Evolutionary conservation across 495 filamentous ascomycete species (phyloP), one percentile per base, ranked within the genome.

Genomic region (Podospora appendiculata): DNA sequence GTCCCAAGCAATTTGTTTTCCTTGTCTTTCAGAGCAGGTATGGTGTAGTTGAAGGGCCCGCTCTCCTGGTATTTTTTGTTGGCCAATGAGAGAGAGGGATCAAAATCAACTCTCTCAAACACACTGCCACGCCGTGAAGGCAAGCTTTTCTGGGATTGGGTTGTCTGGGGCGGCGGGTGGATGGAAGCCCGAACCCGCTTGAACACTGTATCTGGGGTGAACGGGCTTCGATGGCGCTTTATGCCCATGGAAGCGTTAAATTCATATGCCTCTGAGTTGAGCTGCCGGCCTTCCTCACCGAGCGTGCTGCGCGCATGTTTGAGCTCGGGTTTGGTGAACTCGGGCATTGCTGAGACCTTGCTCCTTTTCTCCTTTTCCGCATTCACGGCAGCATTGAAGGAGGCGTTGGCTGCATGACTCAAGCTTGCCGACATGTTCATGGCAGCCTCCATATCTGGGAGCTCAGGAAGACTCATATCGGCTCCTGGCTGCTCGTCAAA

Each of bases 401-500:
- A n/a, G 32, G 43, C 47, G 32, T 61, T 43, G 10, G 45, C 44
- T 19, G 39, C 36, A 19, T 54, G 57, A 25, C 51, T 48, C 40
- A 50, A 18, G 17, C 51, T 47, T 33, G 51, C 38, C 8, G 55
- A 53, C 11, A 59, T 42, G 6, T 53, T 53, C 43, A 49, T 25
- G 1, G 49, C 10, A 11, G 58, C 11, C 7, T 36, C 58, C 14
- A 58, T 44, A 4, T 58, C 63, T 6, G 53, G 35, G 3, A 60
- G 40, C 35, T 36, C 39, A n/a, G 65, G 42, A 0, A 72, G 43
- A 32, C 69, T 67, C 6, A 72, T 45, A 32, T 69, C 75, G 6
- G 60, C 56, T 4, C 52, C 61, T 3, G 72, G 69, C 12, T 72
- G 61, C 32, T 76, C 69, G 38, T 95, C 89, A 52, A 96, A 95